A percentile compares a stretch with the other conserved stretches of the same genome.
Conservation (phyloP, 305 asterid genomes). For the Solanum hybrid region DNA sequence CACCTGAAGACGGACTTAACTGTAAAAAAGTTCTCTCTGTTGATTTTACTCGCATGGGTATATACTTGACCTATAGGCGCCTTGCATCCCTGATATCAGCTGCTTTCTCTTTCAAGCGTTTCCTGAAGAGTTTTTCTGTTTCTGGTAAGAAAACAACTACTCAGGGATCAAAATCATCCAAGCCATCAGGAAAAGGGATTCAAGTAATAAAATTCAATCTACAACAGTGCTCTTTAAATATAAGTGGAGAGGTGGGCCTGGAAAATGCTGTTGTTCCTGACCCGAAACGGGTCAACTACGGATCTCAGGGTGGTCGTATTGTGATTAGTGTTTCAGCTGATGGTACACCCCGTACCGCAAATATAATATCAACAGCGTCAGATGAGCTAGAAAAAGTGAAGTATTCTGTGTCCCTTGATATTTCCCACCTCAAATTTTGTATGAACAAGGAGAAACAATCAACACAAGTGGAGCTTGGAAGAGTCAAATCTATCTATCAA, state of each 20-base stretch:
- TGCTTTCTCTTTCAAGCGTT: constrained; percentile 64
- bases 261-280: constrained; percentile 68
- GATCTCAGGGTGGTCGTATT: constrained; percentile 98
- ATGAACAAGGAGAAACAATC: constrained; percentile 90
- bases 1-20: constrained; percentile 51
- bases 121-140: constrained; percentile 48
- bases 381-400: constrained; percentile 48
- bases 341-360: constrained; percentile 90
- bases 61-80: constrained; percentile 77
- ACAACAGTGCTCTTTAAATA: constrained; percentile 70
- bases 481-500: constrained; percentile 81
- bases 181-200: constrained; percentile 87
- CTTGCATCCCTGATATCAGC: constrained; percentile 75
- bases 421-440: constrained; percentile 66
- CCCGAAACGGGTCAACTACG: constrained; percentile 92
- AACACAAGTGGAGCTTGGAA: constrained; percentile 72
- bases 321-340: constrained; percentile 66
- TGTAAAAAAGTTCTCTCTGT: constrained; percentile 61
- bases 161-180: constrained; percentile 52
- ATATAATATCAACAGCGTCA: constrained; percentile 48
- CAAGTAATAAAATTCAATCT: constrained; percentile 71
- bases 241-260: constrained; percentile 69
- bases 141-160: constrained; percentile 54
- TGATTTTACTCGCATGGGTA: constrained; percentile 79
- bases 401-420: constrained; percentile 70